phyloP scores from a whole-genome alignment of 352 stramenopile species.

The Phytophthora boehmeriae region DNA sequence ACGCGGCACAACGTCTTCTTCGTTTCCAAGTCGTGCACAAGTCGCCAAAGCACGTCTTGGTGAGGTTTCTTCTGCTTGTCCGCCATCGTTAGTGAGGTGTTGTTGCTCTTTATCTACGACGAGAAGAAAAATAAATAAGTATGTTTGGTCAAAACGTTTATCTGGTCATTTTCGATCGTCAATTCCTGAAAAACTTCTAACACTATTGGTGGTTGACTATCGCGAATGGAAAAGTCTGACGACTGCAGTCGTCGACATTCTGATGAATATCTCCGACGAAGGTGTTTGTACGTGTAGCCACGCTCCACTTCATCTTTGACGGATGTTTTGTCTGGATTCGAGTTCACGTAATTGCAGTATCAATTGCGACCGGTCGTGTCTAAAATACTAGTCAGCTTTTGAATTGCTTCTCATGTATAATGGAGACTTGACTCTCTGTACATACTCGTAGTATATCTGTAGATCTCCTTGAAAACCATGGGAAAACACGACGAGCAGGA shows the following conservation, averaged over 20 bases:
- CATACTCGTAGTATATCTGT: not conserved
- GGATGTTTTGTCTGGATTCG: not conserved
- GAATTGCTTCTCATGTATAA: not conserved
- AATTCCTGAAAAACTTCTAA: too few species aligned
- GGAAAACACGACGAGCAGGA: conserved; percentile 21
- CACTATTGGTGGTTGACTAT: not conserved
- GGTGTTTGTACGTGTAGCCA: not conserved
- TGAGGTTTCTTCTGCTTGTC: conserved; percentile 19
- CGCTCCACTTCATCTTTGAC: not conserved
- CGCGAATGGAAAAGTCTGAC: not conserved
- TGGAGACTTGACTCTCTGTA: conserved; percentile 16
- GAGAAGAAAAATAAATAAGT: too few species aligned
- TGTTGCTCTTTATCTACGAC: conserved; percentile 5
- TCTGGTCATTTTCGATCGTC: too few species aligned
- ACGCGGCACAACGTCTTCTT: conserved; percentile 31
- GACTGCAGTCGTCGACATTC: not conserved
- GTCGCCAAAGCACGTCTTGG: conserved; percentile 17
- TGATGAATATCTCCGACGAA: not conserved
- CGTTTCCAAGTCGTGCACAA: conserved; percentile 31
- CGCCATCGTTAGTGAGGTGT: conserved; percentile 1
- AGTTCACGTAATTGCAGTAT: too few species aligned
- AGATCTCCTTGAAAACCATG: conserved; percentile 3
- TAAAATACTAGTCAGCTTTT: too few species aligned
- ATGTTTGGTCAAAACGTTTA: too few species aligned
- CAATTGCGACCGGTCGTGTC: not conserved